Evolutionary conservation across 306 rosid genomes (phyloP), one percentile per base, ranked within the genome.

Genomic region (Vigna nakashimae): DNA sequence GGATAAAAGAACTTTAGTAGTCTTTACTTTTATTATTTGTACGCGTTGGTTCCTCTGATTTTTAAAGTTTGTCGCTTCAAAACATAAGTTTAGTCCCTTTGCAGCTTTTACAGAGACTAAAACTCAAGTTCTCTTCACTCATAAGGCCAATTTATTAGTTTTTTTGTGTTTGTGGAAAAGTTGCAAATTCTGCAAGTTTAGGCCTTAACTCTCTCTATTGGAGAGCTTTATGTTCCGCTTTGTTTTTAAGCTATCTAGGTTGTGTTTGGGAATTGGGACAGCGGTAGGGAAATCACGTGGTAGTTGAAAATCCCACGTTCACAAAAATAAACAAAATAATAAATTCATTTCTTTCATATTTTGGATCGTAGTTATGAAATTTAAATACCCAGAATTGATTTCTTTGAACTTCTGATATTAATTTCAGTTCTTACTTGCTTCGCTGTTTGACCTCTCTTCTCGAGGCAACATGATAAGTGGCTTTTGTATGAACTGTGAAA

Each of bases 401-500:
- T 24, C 53, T 36, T 55, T 17, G 11, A 14, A 64, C 5, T 65
- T 40, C 50, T 65, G 50, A 50, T 72, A 71, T 62, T 38, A 36
- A 22, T 10, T 50, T 24, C 32, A 30, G 34, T 30, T 30, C 34
- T 30, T 17, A 38, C 38, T 38, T 5, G n/a, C 24, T 45, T 30
- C 34, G 34, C 26, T 69, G 17, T 5, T 46, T 22, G 0, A 16
- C 38, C 71, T 52, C 32, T 77, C 17, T 32, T 65, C 50, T 28
- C 22, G 48, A 36, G 26, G 30, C 49, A 48, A 22, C 52, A 53
- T 65, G 75, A 52, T 10, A n/a, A 17, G 10, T 40, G 49, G 24
- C 9, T 48, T 12, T 43, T 46, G 20, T 48, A 8, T 3, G 45
- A 64, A 2, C 24, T 36, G 70, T 65, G 51, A 66, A 12, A 65